Evolutionary conservation across 2,329 filamentous ascomycete genomes (phyloP).

Genomic region (Hymenoscyphus infarciens): DNA sequence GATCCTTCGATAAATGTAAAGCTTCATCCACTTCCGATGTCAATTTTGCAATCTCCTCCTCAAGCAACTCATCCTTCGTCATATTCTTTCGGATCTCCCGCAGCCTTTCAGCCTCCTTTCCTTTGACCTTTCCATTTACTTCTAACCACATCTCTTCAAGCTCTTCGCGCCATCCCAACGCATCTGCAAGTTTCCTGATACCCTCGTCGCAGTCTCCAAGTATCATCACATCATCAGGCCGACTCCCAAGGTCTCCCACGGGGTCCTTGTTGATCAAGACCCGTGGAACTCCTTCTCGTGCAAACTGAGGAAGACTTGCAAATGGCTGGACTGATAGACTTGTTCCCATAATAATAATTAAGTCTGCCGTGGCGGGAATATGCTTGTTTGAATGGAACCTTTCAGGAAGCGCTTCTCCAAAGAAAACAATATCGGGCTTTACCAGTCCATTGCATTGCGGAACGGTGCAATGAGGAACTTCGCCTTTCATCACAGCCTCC

Average conservation of each 20-base stretch:
- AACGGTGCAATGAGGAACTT: constrained; percentile 66
- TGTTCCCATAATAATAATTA: constrained; percentile 84
- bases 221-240: constrained; percentile 79
- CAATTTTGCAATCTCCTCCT: constrained; percentile 37
- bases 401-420: constrained; percentile 68
- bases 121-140: constrained; percentile 57
- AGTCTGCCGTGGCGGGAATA: constrained; percentile 61
- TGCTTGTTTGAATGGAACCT: constrained; percentile 59
- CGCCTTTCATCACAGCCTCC: constrained; percentile 59
- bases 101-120: constrained; percentile 35
- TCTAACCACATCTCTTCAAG: constrained; percentile 71
- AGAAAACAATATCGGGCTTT: constrained; percentile 79
- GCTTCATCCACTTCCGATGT: constrained; percentile 37
- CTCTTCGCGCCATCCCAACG: constrained; percentile 81
- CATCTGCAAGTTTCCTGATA: constrained; percentile 72
- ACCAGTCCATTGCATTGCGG: constrained; percentile 68
- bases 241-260: constrained; percentile 73
- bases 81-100: constrained; percentile 19
- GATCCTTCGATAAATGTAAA: constrained; percentile 34
- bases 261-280: constrained; percentile 83
- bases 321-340: constrained; percentile 88
- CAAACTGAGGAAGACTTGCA: constrained; percentile 69
- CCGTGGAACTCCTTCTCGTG: constrained; percentile 61
- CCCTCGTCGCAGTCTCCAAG: constrained; percentile 82
- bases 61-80: constrained; percentile 47